Evolutionary conservation across 805 yeast species (phyloP), one percentile per base, ranked within the genome.

Genomic region (Candida insectorum): DNA sequence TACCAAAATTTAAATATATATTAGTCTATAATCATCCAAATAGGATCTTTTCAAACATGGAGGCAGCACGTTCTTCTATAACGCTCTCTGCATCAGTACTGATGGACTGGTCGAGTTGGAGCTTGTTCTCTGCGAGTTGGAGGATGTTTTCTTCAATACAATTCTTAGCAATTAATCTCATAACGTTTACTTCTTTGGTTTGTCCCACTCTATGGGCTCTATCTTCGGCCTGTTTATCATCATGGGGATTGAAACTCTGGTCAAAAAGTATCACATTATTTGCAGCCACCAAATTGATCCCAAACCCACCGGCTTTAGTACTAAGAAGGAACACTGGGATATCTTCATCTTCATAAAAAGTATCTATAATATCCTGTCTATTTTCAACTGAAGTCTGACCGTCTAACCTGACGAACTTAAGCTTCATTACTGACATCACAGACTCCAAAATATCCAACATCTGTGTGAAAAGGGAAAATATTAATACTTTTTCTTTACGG

Each of bases 301-400:
- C 99, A 61, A 93, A 93, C 1, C 99, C 99, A 54, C 99, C 99
- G 1, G 98, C 97, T 54, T 86, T 87, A 3, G 99, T 93, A 8
- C 96, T 86, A 27, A 93, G 65, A 31, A 93, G 66, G 51, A 93
- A 91, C 3, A 93, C 82, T 0, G 95, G 91, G 43, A 93, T 85
- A 4, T 77, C 69, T 0, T 75, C 73, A 41, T 88, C 95, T 21
- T 85, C 88, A 50, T 87, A 82, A 53, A 85, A 93, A 46, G 77
- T 77, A 62, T 93, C 98, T 47, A 93, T 91, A 45, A 91, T 64
- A 37, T 84, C 86, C 58, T 93, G 98, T 53, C 99, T 77, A 17
- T 85, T 80, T 42, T 93, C 96, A 35, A 93, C 98, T 10, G 89
- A 72, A 0, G 99, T 93, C 38, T 73, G 73, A n/a, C 99, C 99